Base-by-base conservation (phyloP, 805 yeast species). In the Candida michaelii region DNA sequence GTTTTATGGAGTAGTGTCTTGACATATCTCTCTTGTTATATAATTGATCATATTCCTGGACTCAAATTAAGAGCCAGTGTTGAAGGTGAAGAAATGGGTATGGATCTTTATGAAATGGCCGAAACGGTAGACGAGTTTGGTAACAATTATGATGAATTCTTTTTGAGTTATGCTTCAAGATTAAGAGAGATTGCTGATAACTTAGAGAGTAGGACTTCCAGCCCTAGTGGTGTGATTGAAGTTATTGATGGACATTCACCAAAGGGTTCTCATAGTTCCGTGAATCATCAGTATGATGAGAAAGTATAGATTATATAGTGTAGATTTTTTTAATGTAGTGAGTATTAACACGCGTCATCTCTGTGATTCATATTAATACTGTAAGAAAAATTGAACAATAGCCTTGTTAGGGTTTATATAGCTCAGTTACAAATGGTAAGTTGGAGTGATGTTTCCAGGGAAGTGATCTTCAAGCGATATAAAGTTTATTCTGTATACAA, bases 41-140 rank as follows among this genome's bases (percentile, higher is more conserved):
- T 70, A 13, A 72, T 78, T 33, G 77, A 78, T 52, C 59, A 66
- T 41, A 74, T 76, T 38, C 82, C 83, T 9, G 80, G 80, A 3
- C 58, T 66, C 40, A 60, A 69, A 43, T 56, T 77, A 49, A 70
- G 76, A 54, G 75, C 70, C 6, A 35, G 60, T 15, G 69, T 60
- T 14, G 78, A 69, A 48, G 77, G 62, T 16, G 81, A 77, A 55
- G 71, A 65, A 31, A 62, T 71, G 68, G 82, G 81, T 24, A 66
- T 76, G 66, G 82, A 76, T 51, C 50, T 64, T 39, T 66, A 51
- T 39, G 80, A 76, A 50, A 72, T 76, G 76, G 71, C 71, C n/a
- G 81, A 76, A 45, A 61, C 66, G 42, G 53, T 63, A 21, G 76
- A 71, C 49, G 69, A 63, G 45, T 57, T 59, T n/a, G 39, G 63